phyloP scores from a whole-genome alignment of 2,329 filamentous ascomycete genomes.

The Pseudogymnoascus sp. region DNA sequence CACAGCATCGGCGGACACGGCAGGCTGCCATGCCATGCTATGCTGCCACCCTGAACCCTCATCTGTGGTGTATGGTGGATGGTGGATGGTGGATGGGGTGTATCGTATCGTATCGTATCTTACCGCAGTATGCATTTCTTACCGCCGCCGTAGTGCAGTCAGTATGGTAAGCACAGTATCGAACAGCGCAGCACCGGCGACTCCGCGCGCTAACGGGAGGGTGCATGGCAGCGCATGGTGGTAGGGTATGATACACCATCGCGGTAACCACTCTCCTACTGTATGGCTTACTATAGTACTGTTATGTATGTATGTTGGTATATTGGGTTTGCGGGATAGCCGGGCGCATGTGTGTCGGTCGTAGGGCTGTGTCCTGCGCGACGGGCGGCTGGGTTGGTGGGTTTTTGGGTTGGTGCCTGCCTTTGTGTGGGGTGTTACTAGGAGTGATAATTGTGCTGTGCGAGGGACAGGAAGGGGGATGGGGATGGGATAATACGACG shows the following conservation, averaged over 20 bases:
- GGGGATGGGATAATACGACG: neutral
- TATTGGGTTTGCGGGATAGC: neutral
- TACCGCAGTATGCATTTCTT: neutral
- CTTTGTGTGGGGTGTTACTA: no score
- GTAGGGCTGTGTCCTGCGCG: neutral
- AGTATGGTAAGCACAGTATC: neutral
- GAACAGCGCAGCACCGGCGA: neutral
- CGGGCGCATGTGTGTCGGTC: neutral
- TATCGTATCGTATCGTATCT: no score
- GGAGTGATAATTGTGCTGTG: no score
- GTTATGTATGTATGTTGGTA: no score
- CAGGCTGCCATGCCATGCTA: neutral
- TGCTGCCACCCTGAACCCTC: no score
- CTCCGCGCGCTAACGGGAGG: neutral
- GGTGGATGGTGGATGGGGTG: no score
- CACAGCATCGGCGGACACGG: neutral
- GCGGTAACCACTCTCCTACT: neutral
- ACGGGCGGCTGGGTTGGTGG: neutral
- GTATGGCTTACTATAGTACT: no score
- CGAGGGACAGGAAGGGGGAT: no score
- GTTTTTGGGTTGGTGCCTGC: neutral
- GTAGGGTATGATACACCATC: neutral
- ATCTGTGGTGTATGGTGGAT: no score
- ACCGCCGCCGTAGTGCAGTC: neutral
- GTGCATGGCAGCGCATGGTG: neutral